Evolutionary conservation across 73 alveolate species (phyloP).

Genomic region (Tetrahymena thermophila): DNA sequence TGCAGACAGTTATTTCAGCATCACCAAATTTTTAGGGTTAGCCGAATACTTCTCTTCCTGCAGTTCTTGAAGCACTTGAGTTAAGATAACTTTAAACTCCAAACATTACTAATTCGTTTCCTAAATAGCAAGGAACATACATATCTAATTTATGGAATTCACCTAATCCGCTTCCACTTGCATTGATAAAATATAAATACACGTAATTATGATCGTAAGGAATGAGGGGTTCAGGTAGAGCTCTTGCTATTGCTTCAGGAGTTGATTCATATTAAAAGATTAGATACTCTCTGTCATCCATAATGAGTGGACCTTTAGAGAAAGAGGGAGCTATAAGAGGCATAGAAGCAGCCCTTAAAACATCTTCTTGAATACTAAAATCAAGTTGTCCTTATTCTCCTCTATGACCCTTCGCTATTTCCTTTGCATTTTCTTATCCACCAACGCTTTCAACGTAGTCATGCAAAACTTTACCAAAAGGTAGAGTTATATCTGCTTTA

Average conservation of each 20-base stretch:
- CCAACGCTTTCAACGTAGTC: not conserved
- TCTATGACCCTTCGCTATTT: not conserved
- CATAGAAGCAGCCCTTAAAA: not conserved
- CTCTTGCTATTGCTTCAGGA: not conserved
- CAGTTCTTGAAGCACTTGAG: not conserved
- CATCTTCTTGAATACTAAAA: not conserved
- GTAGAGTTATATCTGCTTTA: not conserved
- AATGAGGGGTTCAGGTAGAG: not conserved
- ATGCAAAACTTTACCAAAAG: not conserved
- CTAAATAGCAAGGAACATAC: not conserved
- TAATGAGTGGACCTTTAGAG: not conserved
- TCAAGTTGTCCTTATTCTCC: not conserved
- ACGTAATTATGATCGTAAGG: not conserved
- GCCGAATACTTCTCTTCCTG: constrained; percentile 1
- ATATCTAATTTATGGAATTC: not conserved
- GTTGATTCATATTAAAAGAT: not conserved
- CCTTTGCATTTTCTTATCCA: not conserved
- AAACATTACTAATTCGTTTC: not conserved
- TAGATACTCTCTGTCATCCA: not conserved
- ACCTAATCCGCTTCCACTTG: not conserved
- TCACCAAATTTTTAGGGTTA: not conserved
- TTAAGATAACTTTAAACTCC: not conserved
- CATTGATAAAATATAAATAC: not conserved
- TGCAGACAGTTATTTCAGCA: not conserved
- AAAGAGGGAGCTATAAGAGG: not conserved